Evolutionary conservation across 208 protist species (phyloP).

Genomic region (Trypanosoma congolense): DNA sequence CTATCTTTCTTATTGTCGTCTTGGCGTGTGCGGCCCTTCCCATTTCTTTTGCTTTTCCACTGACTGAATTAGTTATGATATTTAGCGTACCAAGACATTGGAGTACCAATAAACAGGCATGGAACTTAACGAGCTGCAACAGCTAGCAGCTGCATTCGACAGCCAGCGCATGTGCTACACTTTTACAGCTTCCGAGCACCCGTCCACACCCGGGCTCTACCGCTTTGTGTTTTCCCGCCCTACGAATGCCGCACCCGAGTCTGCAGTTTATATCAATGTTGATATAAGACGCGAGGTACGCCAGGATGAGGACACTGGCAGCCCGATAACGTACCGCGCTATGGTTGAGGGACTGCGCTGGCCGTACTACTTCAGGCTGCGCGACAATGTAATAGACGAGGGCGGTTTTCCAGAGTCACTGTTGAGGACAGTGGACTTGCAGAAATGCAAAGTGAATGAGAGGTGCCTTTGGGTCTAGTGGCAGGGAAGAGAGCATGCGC

Average conservation of each 20-base stretch:
- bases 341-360: conserved; percentile 24
- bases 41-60: no score
- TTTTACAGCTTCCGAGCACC: conserved; percentile 23
- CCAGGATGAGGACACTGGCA: conserved; percentile 6
- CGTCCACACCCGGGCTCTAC: conserved; percentile 18
- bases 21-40: no score
- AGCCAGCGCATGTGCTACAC: conserved; percentile 18
- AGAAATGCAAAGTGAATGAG: conserved; percentile 27
- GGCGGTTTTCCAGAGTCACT: conserved; percentile 17
- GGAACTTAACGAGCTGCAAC: conserved; percentile 23
- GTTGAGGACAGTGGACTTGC: conserved; percentile 17
- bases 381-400: conserved; percentile 9
- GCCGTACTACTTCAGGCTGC: conserved; percentile 20
- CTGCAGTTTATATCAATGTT: conserved; percentile 20
- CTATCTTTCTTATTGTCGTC: no score
- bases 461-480: conserved; percentile 20
- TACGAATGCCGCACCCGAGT: conserved; percentile 22
- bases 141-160: conserved; percentile 15
- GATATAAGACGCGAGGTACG: conserved; percentile 11
- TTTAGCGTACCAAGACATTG: no score
- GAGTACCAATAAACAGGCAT: no score
- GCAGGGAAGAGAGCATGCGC: no score
- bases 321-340: conserved; percentile 10
- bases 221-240: conserved; percentile 24
- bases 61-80: no score